A percentile compares a stretch with the other conserved stretches of the same genome.
Evolutionary conservation across 2,329 filamentous ascomycete genomes (phyloP).

Genomic region (Xylariaceae sp.): DNA sequence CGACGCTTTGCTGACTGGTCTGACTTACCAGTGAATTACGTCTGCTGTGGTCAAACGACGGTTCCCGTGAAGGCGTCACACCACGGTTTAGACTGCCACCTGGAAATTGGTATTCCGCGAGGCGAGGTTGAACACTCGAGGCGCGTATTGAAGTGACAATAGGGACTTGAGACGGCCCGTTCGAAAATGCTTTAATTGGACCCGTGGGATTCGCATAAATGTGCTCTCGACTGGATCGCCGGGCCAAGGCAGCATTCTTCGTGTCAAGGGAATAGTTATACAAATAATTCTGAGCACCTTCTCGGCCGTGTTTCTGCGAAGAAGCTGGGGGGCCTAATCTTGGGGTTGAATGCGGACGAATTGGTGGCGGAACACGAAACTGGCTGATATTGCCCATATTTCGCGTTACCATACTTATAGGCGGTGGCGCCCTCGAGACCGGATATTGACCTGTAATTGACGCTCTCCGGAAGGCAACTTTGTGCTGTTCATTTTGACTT

Average conservation of each 20-base stretch:
- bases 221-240: slow-evolving; percentile 22
- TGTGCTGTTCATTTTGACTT: slow-evolving; percentile 17
- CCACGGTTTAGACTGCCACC: slow-evolving; percentile 33
- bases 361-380: slow-evolving; percentile 34
- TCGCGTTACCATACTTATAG: slow-evolving; percentile 43
- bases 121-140: slow-evolving; percentile 17
- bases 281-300: slow-evolving; percentile 25
- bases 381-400: slow-evolving; percentile 34
- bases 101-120: slow-evolving; percentile 20
- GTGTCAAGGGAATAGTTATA: slow-evolving; percentile 13
- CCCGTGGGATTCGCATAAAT: slow-evolving; percentile 12
- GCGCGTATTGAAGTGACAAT: slow-evolving; percentile 28
- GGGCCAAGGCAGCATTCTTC: slow-evolving; percentile 8
- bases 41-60: slow-evolving; percentile 31
- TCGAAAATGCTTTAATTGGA: slow-evolving; percentile 15
- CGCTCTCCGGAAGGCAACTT: slow-evolving; percentile 15
- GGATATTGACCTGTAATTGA: slow-evolving; percentile 18
- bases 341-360: slow-evolving; percentile 37
- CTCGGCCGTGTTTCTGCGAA: slow-evolving; percentile 32
- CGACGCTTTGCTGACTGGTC: slow-evolving; percentile 25
- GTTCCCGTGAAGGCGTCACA: slow-evolving; percentile 23
- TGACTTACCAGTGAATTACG: slow-evolving; percentile 34
- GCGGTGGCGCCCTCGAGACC: slow-evolving; percentile 37
- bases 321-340: slow-evolving; percentile 21
- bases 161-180: slow-evolving; percentile 21